Evolutionary conservation across 306 rosid species (phyloP).

Genomic region (Myrica gale): DNA sequence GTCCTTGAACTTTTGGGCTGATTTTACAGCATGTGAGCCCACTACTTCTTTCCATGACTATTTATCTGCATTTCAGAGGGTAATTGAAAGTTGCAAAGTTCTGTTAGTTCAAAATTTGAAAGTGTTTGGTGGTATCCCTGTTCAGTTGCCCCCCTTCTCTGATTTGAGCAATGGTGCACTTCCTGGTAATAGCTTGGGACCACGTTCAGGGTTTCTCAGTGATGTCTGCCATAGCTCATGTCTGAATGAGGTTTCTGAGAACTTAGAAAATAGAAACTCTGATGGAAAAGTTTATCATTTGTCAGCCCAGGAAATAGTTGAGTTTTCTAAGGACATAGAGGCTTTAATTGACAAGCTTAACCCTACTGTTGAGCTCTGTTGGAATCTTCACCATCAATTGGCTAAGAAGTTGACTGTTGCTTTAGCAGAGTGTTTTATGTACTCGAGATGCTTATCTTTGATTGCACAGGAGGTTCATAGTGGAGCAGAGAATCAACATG

Average conservation of each 20-base stretch:
- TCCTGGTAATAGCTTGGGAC: slow-evolving; percentile 38
- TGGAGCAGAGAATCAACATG: slow-evolving; percentile 48
- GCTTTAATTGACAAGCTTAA: slow-evolving; percentile 59
- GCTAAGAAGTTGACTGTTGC: slow-evolving; percentile 61
- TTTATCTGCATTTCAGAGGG: slow-evolving; percentile 75
- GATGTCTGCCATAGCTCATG: slow-evolving; percentile 39
- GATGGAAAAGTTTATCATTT: slow-evolving; percentile 28
- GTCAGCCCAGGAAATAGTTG: slow-evolving; percentile 60
- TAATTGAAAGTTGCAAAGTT: slow-evolving; percentile 64
- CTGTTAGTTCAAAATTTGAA: slow-evolving; percentile 53
- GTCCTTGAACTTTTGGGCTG: slow-evolving; percentile 57
- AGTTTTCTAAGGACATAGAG: slow-evolving; percentile 58
- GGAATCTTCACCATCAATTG: slow-evolving; percentile 81
- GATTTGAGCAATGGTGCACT: slow-evolving; percentile 29
- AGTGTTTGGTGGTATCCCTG: slow-evolving; percentile 57
- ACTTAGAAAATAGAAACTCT: slow-evolving; percentile 35
- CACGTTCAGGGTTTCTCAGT: slow-evolving; percentile 56
- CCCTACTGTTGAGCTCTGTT: slow-evolving; percentile 67
- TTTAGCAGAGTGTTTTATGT: slow-evolving; percentile 63
- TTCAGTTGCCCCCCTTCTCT: slow-evolving; percentile 39
- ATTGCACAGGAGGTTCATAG: slow-evolving; percentile 39
- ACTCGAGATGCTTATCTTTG: slow-evolving; percentile 61
- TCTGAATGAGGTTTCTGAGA: slow-evolving; percentile 38
- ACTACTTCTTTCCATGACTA: slow-evolving; percentile 72
- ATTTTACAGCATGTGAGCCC: slow-evolving; percentile 65